Evolutionary conservation across 345 rosid genomes (phyloP).

Genomic region (Acer yangbiense): DNA sequence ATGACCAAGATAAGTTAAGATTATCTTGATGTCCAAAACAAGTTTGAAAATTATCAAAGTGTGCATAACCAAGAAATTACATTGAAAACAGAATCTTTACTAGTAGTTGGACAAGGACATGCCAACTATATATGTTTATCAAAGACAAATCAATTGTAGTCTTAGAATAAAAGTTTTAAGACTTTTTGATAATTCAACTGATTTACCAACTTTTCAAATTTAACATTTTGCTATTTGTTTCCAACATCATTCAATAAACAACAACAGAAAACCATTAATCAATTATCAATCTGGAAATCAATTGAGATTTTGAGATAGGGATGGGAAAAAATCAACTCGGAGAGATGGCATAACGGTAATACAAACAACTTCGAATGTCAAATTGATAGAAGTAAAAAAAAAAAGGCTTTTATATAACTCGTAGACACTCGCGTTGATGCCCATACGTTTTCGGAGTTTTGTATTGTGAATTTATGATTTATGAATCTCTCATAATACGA

Average conservation of each 20-base stretch:
- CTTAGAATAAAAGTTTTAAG: neutral
- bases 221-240: too few species aligned
- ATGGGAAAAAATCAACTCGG: too few species aligned
- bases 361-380: slow-evolving; percentile 10
- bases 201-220: neutral
- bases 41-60: too few species aligned
- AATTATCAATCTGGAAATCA: neutral
- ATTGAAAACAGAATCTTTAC: too few species aligned
- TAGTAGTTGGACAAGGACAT: neutral
- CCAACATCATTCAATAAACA: too few species aligned
- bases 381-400: neutral
- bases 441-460: slow-evolving; percentile 9
- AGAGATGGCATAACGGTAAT: slow-evolving; percentile 15
- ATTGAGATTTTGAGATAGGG: neutral
- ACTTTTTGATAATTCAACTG: neutral
- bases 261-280: too few species aligned
- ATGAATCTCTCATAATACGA: slow-evolving; percentile 10
- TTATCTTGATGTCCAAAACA: too few species aligned
- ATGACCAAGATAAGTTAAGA: too few species aligned
- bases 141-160: neutral
- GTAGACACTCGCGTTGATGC: neutral
- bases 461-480: neutral
- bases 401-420: neutral
- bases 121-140: neutral
- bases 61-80: too few species aligned